Percentiles rank a stretch among this genome's conserved stretches.
Evolutionary conservation across 768 basidiomycete species (phyloP).

Genomic region (Kwoniella botswanensis): DNA sequence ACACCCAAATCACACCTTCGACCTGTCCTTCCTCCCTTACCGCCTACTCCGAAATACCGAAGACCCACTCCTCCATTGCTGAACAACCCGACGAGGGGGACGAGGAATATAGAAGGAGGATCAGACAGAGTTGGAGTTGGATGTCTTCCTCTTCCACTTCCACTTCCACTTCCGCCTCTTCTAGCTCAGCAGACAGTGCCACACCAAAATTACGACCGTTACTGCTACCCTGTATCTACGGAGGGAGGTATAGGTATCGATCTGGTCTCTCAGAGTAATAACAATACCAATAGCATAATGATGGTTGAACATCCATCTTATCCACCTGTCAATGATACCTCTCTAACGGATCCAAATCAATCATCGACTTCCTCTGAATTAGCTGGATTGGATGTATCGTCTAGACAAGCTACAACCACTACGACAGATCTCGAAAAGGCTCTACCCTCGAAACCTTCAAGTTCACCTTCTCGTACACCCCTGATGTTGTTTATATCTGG

Average conservation of each 20-base stretch:
- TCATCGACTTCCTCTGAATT: neutral
- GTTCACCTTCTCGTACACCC: conserved; percentile 1
- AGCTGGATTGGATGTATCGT: neutral
- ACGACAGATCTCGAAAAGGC: conserved; percentile 12
- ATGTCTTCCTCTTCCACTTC: neutral
- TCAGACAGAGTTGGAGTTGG: conserved; percentile 11
- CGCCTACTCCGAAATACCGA: conserved; percentile 21
- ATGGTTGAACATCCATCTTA: conserved; percentile 8
- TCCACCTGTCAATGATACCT: neutral
- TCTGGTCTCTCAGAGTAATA: neutral
- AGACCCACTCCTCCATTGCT: conserved; percentile 12
- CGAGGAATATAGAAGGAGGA: conserved; percentile 6
- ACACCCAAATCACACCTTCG: conserved; percentile 6
- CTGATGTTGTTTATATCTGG: conserved; percentile 19
- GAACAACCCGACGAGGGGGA: conserved; percentile 1
- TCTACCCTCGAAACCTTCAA: neutral
- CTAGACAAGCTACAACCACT: neutral
- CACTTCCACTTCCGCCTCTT: neutral
- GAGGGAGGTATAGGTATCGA: conserved; percentile 2
- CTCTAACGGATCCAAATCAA: neutral
- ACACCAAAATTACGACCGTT: conserved; percentile 27
- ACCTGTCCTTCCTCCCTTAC: conserved; percentile 13
- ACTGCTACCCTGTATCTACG: conserved; percentile 18
- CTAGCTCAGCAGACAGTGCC: neutral
- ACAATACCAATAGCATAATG: neutral